Percentiles rank a stretch among this genome's conserved stretches.
Evolutionary conservation across 805 yeast genomes (phyloP).

Genomic region (Saccharomyces paradoxus): DNA sequence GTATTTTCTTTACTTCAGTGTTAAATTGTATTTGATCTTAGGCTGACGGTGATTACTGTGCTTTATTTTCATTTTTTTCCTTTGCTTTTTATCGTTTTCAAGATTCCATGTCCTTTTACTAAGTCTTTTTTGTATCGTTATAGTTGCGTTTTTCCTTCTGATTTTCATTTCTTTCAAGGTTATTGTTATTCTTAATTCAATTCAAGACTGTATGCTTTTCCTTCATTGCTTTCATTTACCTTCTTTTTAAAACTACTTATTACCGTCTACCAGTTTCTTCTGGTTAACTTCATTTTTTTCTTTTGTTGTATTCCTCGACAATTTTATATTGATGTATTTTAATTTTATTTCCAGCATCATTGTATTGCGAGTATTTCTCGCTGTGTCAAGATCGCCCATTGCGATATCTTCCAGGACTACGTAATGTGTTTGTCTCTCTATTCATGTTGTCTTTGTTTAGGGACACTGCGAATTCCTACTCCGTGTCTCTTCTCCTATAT

Average conservation of each 20-base stretch:
- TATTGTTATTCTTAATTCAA: conserved; percentile 1
- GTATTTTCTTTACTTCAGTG: conserved; percentile 1
- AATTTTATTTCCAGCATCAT: not conserved
- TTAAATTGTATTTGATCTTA: not conserved
- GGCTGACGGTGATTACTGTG: not conserved
- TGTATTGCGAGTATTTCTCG: not conserved
- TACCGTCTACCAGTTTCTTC: not conserved
- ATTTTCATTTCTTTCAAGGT: not conserved
- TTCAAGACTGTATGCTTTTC: not conserved
- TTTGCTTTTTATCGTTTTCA: not conserved
- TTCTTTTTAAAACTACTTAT: not conserved
- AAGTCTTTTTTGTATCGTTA: not conserved
- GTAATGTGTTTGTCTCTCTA: not conserved
- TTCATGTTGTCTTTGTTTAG: not conserved
- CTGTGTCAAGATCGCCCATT: not conserved
- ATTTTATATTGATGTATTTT: conserved; percentile 1
- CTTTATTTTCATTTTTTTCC: not conserved
- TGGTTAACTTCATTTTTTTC: not conserved
- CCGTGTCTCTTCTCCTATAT: not conserved
- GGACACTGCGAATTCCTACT: not conserved
- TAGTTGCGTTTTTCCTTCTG: not conserved
- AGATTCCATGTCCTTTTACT: not conserved
- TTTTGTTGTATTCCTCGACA: conserved; percentile 20
- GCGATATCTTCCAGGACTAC: not conserved
- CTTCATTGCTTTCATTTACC: not conserved